Evolutionary conservation across 164 flowering plant genomes (phyloP), one percentile per base, ranked within the genome.

Genomic region (Stephania cephalantha): DNA sequence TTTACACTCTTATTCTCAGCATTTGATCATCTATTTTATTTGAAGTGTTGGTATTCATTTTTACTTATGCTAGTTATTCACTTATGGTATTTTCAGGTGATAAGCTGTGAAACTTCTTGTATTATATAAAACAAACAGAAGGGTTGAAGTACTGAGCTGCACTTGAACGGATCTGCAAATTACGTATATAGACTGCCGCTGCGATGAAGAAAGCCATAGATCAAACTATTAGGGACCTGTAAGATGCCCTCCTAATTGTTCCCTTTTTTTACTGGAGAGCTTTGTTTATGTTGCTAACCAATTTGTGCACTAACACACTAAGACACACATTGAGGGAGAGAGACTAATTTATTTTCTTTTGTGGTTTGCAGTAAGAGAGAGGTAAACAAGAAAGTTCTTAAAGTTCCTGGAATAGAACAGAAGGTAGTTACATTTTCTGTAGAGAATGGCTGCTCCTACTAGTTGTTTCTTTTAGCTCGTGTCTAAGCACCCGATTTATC

Each of bases 311-410:
- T 35, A 35, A 35, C 42, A 35, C 3, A 35, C 42, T 2, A 0
- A 35, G 3, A 35, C 42, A 35, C 42, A 35, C 42, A 35, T 35
- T 0, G 2, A 35, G 42, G 42, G 29, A 55, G 67, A 31, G 46
- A 75, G 46, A n/a, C 63, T 30, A 53, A 20, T 17, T 31, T 58
- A 58, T 71, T 63, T 12, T 78, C 0, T 46, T 55, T 55, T 79
- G 17, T 68, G 73, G 73, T 85, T 71, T 86, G 85, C 91, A 96
- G 99, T 18, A 96, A 96, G 84, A 86, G 99, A 82, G 99, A 80
- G 84, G 97, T 96, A 74, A 96, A 96, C 85, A 96, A 96, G 86
- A 96, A 90, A 80, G 98, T 96, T 81, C 91, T 96, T 42, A 96
- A 96, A 84, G 97, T 96, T 85, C 97, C 97, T 71, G 87, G 92